Base-by-base conservation (phyloP, 257 asterid species). In the Leonotis leonurus region DNA sequence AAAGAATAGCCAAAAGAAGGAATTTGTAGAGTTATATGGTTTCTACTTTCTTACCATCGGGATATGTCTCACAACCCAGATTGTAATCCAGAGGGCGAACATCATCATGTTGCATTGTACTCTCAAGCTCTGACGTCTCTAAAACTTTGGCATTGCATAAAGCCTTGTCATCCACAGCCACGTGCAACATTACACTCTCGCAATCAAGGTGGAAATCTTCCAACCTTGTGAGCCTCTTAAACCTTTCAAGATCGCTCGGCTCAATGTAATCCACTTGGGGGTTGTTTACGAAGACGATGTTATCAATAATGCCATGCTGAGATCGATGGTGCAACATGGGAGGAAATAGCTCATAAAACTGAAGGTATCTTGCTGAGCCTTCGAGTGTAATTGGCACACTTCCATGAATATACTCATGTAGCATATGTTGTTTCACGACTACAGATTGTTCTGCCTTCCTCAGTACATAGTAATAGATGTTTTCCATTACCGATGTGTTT, bases 171-270 rank as follows among this genome's bases (percentile, higher is more conserved):
- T 52, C 71, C 62, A 53, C 68, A 35, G 45, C 56, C 6, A 53
- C 14, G 25, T 77, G 69, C 35, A 59, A 63, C 52, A 67, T 35
- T 0, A 69, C 70, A 46, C 70, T 32, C 32, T 77, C 70, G 66
- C 65, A 67, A 46, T 79, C 88, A 17, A 81, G 40, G 63, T 10
- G 14, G 25, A 87, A 72, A 44, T 72, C 77, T 17, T 74, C 72
- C 3, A 87, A 70, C 41, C 83, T 76, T 0, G 90, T 82, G 36
- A 87, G 78, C 77, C 65, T 76, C 81, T 72, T 82, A 53, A 84
- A 78, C 80, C 77, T 77, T 58, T 70, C 75, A 26, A 84, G 26
- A 63, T 74, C 78, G 41, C 25, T 72, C 20, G 72, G 78, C 30
- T 59, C 44, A 3, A 84, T 30, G 72, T 51, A 79, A 21, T 70